Evolutionary conservation across 345 rosid species (phyloP).

Genomic region (Reutealis trisperma): DNA sequence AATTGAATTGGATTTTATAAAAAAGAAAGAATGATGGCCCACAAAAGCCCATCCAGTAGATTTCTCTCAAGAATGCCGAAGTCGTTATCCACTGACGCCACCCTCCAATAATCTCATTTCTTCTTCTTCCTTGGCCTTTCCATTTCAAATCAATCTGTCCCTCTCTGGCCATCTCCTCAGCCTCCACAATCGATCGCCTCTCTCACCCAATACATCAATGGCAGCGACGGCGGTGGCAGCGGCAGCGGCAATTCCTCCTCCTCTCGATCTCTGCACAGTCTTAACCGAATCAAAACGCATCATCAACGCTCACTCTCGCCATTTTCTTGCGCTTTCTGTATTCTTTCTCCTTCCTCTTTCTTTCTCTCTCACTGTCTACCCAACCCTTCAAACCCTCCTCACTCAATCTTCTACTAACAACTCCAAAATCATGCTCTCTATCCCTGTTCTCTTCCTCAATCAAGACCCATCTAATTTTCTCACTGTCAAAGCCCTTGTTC

Average conservation of each 20-base stretch:
- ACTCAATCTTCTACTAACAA: constrained; percentile 31
- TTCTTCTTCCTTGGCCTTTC: not conserved
- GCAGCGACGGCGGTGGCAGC: constrained; percentile 11
- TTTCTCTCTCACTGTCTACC: constrained; percentile 56
- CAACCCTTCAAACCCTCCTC: constrained; percentile 48
- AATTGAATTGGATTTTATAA: too few relatives aligned
- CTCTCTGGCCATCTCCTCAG: not conserved
- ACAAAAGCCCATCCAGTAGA: too few relatives aligned
- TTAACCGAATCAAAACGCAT: constrained; percentile 62
- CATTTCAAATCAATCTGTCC: not conserved
- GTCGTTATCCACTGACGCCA: not conserved
- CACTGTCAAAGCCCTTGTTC: constrained; percentile 12
- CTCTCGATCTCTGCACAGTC: constrained; percentile 39
- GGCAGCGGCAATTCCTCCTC: constrained; percentile 16
- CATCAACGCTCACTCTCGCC: constrained; percentile 77
- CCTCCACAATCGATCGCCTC: not conserved
- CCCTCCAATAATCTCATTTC: not conserved
- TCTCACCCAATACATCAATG: constrained; percentile 8
- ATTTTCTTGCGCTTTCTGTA: constrained; percentile 85
- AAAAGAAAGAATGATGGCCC: too few relatives aligned
- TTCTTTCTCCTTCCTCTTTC: constrained; percentile 73
- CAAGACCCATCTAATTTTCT: not conserved
- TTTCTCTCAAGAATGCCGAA: too few relatives aligned
- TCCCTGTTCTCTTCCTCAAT: constrained; percentile 13
- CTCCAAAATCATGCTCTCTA: constrained; percentile 31